A percentile compares a stretch with the other conserved stretches of the same genome.
These are phyloP conservation scores for Knoxia roxburghii DNA, from an alignment of 257 asterid species.

Conservation along the genomic window DNA sequence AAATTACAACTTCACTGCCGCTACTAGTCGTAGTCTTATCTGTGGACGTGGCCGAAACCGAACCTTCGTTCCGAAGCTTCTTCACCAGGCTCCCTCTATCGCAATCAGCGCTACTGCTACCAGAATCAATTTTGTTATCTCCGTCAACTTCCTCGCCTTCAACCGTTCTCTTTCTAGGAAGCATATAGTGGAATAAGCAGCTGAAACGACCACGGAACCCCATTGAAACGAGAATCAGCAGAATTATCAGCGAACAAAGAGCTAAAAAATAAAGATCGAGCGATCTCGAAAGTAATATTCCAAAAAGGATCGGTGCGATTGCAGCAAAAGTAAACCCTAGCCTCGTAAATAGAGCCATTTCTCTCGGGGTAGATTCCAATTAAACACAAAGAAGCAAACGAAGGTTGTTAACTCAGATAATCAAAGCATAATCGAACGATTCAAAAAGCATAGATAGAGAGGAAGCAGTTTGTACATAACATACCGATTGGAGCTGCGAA, in stretches of 20 bases:
- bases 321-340: slow-evolving; percentile 20
- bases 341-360: slow-evolving; percentile 17
- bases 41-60: slow-evolving; percentile 23
- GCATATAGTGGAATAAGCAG: slow-evolving; percentile 90
- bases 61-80: slow-evolving; percentile 45
- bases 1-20: slow-evolving; percentile 16
- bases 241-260: slow-evolving; percentile 27
- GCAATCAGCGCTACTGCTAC: slow-evolving; percentile 22
- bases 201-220: slow-evolving; percentile 43
- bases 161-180: slow-evolving; percentile 90
- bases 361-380: slow-evolving; percentile 8
- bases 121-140: slow-evolving; percentile 10
- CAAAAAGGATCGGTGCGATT: slow-evolving; percentile 28
- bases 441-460: slow-evolving; percentile 5
- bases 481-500: slow-evolving; percentile 29
- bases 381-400: slow-evolving; percentile 7
- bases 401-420: slow-evolving; percentile 11
- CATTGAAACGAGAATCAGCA: slow-evolving; percentile 39
- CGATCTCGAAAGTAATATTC: slow-evolving; percentile 19
- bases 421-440: slow-evolving; percentile 13
- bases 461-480: no score
- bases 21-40: slow-evolving; percentile 33
- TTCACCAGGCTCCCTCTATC: slow-evolving; percentile 41
- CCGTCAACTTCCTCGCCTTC: slow-evolving; percentile 80
- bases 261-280: slow-evolving; percentile 17